Percentiles rank a stretch among this genome's conserved stretches.
phyloP scores from a whole-genome alignment of 169 alveolate species.

The Plasmodium cynomolgi region DNA sequence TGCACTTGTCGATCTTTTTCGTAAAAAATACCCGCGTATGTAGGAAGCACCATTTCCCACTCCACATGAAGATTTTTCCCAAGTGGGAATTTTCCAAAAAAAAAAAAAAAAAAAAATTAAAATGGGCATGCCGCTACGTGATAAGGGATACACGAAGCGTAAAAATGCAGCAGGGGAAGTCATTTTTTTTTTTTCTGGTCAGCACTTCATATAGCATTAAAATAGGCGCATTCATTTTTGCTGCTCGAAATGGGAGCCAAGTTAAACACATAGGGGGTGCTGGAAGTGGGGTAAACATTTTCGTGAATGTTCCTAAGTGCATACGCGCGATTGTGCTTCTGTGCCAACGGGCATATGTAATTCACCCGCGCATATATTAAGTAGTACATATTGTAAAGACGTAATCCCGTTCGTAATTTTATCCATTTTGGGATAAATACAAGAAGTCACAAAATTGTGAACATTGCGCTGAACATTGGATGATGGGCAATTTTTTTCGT shows the following conservation, averaged over 20 bases:
- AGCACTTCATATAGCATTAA: not conserved
- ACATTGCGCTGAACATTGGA: not conserved
- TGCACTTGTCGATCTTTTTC: not conserved
- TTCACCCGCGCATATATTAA: not conserved
- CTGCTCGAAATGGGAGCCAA: not conserved
- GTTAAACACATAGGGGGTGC: not conserved
- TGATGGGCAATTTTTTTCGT: not conserved
- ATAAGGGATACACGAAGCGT: not conserved
- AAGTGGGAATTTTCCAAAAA: not conserved
- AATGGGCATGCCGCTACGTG: not conserved
- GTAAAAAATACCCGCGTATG: not conserved
- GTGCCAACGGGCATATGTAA: not conserved
- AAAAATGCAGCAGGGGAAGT: conserved; percentile 1
- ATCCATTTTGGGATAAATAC: not conserved
- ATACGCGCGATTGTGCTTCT: not conserved
- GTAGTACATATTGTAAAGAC: not conserved
- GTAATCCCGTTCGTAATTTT: not conserved
- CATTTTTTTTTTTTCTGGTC: not conserved
- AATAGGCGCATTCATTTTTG: not conserved
- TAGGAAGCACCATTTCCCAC: not conserved
- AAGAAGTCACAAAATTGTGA: not conserved
- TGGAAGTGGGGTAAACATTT: not conserved
- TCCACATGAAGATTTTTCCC: not conserved
- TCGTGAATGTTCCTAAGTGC: not conserved
- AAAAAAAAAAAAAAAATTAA: not conserved